Evolutionary conservation across 495 filamentous ascomycete genomes (phyloP).

Genomic region (Penicillium psychrofluorescens): DNA sequence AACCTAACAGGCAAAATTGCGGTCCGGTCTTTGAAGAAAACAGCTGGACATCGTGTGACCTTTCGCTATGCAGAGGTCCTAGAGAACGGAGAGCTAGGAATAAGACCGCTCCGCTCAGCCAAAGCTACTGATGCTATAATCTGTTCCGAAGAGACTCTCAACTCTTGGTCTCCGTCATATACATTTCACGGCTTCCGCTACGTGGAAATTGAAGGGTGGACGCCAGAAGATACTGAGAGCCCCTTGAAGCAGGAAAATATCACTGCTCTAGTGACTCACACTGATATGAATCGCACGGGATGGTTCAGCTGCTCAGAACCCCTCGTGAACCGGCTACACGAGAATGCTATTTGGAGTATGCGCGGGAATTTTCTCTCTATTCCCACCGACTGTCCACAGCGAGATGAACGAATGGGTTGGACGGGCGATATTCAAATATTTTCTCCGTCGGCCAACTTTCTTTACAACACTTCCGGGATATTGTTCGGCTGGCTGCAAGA

Average conservation of each 20-base stretch:
- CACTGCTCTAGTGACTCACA: constrained; percentile 41
- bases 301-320: constrained; percentile 39
- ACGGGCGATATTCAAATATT: constrained; percentile 48
- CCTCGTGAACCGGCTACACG: constrained; percentile 41
- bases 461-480: constrained; percentile 43
- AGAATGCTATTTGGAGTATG: constrained; percentile 47
- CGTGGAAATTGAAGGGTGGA: constrained; percentile 42
- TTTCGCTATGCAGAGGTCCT: constrained; percentile 44
- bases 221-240: constrained; percentile 3
- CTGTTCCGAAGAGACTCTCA: constrained; percentile 6
- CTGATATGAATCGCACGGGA: constrained; percentile 42
- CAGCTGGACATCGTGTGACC: constrained; percentile 15
- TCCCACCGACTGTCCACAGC: constrained; percentile 49
- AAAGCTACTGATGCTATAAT: constrained; percentile 31
- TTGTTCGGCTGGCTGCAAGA: constrained; percentile 40
- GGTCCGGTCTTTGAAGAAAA: constrained; percentile 21
- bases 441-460: constrained; percentile 37
- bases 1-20: constrained; percentile 40
- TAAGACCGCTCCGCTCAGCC: constrained; percentile 36
- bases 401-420: constrained; percentile 51
- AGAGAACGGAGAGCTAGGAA: constrained; percentile 40
- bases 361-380: constrained; percentile 46
- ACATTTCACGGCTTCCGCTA: constrained; percentile 53
- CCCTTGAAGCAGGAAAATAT: constrained; percentile 19
- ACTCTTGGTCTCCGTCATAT: constrained; percentile 29